Evolutionary conservation across 345 rosid species (phyloP).

Genomic region (Sonneratia alba): DNA sequence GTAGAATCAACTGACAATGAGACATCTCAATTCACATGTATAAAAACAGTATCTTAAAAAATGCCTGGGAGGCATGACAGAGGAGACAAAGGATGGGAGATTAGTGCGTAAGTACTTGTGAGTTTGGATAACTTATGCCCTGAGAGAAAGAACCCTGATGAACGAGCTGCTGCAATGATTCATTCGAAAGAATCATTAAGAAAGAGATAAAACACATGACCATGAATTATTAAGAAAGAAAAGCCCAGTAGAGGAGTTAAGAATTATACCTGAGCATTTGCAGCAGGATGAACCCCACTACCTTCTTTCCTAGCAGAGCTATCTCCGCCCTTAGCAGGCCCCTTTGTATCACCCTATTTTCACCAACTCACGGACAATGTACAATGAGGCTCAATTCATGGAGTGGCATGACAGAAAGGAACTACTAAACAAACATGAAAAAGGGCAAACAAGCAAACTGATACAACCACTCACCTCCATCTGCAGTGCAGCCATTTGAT

Average conservation of each 20-base stretch:
- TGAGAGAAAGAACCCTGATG: conserved; percentile 47
- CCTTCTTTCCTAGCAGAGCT: conserved; percentile 48
- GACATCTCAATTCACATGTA: background rate
- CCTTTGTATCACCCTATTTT: conserved; percentile 78
- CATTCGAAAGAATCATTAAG: background rate
- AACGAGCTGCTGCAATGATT: conserved; percentile 2
- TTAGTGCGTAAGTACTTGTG: conserved; percentile 33
- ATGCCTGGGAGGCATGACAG: background rate
- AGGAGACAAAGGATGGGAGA: conserved; percentile 7
- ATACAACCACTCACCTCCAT: conserved; percentile 63
- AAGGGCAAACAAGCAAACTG: background rate
- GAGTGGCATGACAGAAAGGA: background rate
- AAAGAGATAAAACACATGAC: background rate
- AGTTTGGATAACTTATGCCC: conserved; percentile 41
- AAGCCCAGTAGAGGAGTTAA: background rate
- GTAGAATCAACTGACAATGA: background rate
- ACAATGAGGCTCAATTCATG: background rate
- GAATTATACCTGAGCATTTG: conserved; percentile 47
- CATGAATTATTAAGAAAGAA: background rate
- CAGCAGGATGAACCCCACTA: conserved; percentile 26
- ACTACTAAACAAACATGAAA: background rate
- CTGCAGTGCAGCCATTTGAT: conserved; percentile 28
- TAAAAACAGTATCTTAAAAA: background rate
- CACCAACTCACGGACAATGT: background rate
- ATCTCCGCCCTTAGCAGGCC: conserved; percentile 53